These are phyloP conservation scores for Barbarea vulgaris DNA, from an alignment of 345 rosid species.

Conservation along the genomic window DNA sequence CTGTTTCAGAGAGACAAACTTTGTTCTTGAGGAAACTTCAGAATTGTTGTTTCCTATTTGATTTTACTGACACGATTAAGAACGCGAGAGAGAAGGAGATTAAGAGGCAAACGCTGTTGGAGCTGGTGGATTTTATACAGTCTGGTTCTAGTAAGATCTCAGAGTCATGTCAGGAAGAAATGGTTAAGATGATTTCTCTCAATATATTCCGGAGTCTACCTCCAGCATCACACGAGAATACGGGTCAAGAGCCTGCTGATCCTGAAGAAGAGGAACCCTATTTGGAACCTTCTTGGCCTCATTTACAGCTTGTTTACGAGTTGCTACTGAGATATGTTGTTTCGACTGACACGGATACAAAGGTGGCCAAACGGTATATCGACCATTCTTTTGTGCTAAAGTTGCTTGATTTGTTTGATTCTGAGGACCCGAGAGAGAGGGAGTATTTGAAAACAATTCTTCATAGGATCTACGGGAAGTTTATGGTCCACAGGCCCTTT, in stretches of 20 bases:
- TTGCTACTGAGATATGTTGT: constrained; percentile 77
- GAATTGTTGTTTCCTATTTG: constrained; percentile 73
- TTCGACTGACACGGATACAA: constrained; percentile 81
- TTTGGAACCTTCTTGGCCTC: constrained; percentile 91
- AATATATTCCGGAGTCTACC: constrained; percentile 79
- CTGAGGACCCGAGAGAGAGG: constrained; percentile 85
- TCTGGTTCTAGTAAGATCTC: constrained; percentile 80
- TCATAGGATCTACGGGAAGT: constrained; percentile 91
- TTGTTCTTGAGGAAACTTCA: constrained; percentile 75
- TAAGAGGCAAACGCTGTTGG: constrained; percentile 77
- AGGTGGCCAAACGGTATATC: constrained; percentile 82
- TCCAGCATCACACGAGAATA: constrained; percentile 76
- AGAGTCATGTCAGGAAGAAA: constrained; percentile 81
- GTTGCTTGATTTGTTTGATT: constrained; percentile 86
- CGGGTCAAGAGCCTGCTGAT: constrained; percentile 75
- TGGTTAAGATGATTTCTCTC: constrained; percentile 73
- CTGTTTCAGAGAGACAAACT: constrained; percentile 62
- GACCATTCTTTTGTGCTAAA: constrained; percentile 87
- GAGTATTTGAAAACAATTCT: constrained; percentile 90
- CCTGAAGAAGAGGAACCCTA: constrained; percentile 96
- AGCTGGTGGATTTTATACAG: constrained; percentile 84
- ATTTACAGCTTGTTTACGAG: constrained; percentile 89
- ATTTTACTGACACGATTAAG: constrained; percentile 65
- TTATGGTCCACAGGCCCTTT: constrained; percentile 91
- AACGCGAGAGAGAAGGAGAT: constrained; percentile 79